phyloP scores from a whole-genome alignment of 768 basidiomycete genomes.

The Hemileccinum impolitum region DNA sequence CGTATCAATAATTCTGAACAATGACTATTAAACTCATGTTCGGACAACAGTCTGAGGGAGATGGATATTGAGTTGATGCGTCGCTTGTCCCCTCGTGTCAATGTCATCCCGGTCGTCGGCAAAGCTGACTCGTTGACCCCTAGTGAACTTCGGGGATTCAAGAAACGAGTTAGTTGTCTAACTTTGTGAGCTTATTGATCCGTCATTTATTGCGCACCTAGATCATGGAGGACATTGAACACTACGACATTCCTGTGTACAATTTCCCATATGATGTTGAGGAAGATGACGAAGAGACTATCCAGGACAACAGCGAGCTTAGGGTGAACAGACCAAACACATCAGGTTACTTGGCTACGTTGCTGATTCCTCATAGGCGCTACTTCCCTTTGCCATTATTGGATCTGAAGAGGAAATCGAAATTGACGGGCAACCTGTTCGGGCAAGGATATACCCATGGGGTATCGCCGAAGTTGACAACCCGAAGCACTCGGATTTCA shows the following conservation, averaged over 20 bases:
- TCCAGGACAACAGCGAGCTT: slow-evolving; percentile 95
- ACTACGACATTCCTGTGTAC: slow-evolving; percentile 97
- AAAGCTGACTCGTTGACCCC: slow-evolving; percentile 96
- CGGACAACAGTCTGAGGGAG: slow-evolving; percentile 69
- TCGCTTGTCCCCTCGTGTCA: slow-evolving; percentile 94
- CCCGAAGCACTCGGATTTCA: slow-evolving; percentile 99
- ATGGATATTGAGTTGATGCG: slow-evolving; percentile 99
- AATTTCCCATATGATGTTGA: slow-evolving; percentile 99
- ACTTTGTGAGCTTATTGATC: background rate
- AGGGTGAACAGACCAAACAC: slow-evolving; percentile 49
- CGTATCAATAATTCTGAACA: slow-evolving; percentile 30
- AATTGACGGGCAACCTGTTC: slow-evolving; percentile 84
- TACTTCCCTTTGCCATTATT: slow-evolving; percentile 95
- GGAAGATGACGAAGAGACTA: slow-evolving; percentile 98
- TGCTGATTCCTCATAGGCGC: slow-evolving; percentile 45
- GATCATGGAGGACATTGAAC: slow-evolving; percentile 99
- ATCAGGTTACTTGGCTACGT: slow-evolving; percentile 1
- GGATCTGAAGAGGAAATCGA: slow-evolving; percentile 98
- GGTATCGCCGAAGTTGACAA: slow-evolving; percentile 98
- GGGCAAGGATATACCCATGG: slow-evolving; percentile 97
- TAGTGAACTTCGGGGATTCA: slow-evolving; percentile 90
- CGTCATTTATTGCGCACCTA: slow-evolving; percentile 30
- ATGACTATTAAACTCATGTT: background rate
- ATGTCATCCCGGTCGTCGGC: slow-evolving; percentile 97
- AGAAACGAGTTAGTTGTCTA: slow-evolving; percentile 67